phyloP scores from a whole-genome alignment of 441 rosid genomes.

The Populus trichocarpa region DNA sequence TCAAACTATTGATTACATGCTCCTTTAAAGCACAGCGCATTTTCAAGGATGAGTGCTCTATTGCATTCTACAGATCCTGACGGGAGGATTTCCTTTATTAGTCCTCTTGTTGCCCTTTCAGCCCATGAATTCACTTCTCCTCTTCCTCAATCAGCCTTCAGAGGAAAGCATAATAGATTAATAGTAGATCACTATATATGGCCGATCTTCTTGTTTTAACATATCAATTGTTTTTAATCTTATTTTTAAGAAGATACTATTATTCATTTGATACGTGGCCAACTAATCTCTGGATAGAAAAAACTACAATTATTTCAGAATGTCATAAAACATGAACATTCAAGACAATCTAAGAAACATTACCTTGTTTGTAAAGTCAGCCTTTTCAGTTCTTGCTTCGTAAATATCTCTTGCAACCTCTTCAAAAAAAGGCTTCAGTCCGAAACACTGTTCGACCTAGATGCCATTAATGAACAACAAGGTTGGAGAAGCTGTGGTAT shows the following conservation, averaged over 20 bases:
- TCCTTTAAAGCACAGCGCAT: constrained; percentile 33
- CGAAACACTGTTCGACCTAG: neutral
- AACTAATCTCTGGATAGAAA: too few relatives aligned
- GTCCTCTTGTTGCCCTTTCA: constrained; percentile 23
- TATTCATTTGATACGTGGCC: too few relatives aligned
- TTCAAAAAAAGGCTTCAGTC: neutral
- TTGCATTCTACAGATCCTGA: neutral
- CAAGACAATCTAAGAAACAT: neutral
- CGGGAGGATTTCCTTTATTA: constrained; percentile 15
- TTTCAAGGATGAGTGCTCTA: constrained; percentile 20
- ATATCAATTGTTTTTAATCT: too few relatives aligned
- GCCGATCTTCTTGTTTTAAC: neutral
- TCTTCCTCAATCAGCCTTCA: constrained; percentile 19
- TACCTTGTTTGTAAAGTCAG: neutral
- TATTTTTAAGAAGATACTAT: too few relatives aligned
- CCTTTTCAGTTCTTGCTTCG: neutral
- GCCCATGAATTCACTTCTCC: constrained; percentile 24
- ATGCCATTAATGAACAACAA: neutral
- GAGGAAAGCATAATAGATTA: neutral
- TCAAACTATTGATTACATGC: constrained; percentile 16
- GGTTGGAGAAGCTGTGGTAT: neutral
- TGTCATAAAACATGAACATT: too few relatives aligned
- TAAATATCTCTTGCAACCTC: neutral
- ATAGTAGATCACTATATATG: neutral
- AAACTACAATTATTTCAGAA: too few relatives aligned